Base-by-base conservation (phyloP, 2,329 filamentous ascomycete species). In the Reticulascus tulasneorum region DNA sequence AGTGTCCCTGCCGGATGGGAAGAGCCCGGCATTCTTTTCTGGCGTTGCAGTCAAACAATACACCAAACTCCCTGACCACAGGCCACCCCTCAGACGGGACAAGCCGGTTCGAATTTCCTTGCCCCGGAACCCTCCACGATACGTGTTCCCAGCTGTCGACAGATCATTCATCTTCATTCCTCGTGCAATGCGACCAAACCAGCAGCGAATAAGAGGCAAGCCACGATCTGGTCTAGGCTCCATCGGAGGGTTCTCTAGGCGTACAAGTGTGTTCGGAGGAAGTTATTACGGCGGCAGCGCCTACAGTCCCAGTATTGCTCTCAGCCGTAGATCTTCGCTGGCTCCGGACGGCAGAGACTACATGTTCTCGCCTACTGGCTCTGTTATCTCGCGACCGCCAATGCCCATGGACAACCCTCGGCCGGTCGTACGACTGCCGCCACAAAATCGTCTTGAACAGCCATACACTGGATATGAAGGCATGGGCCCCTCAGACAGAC, bases 131-230 rank as follows among this genome's bases (percentile, higher is more conserved):
- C 70, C 79, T 10, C 86, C 88, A 23, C 80, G 86, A 45, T 96
- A 96, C 60, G 90, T 96, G 42, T 95, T 93, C 62, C 93, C 93
- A 6, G 85, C 89, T 3, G 73, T 78, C 29, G 90, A 96, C 52
- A 75, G 93, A 47, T 97, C 93, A 0, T 98, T 98, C 60, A 94
- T 96, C 52, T 98, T 98, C 64, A 98, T 98, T 42, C 93, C 93
- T 10, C 78, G 93, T 48, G 91, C 91, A 9, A 76, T 96, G 67
- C 80, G 93, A 48, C 93, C 93, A 11, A 96, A 95, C 57, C 89
- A 94, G 58, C 87, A 94, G 66, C 78, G 81, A 20, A 78, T 82
- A 34, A 75, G 85, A 37, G 85, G 84, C 42, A 84, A 86, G 54
- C 81, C 86, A 23, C 76, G 82, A 40, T 84, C 86, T 39, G 79